A percentile compares a stretch with the other conserved stretches of the same genome.
These are phyloP conservation scores for Penicillium decumbens DNA, from an alignment of 2,329 filamentous ascomycete genomes.

Conservation along the genomic window DNA sequence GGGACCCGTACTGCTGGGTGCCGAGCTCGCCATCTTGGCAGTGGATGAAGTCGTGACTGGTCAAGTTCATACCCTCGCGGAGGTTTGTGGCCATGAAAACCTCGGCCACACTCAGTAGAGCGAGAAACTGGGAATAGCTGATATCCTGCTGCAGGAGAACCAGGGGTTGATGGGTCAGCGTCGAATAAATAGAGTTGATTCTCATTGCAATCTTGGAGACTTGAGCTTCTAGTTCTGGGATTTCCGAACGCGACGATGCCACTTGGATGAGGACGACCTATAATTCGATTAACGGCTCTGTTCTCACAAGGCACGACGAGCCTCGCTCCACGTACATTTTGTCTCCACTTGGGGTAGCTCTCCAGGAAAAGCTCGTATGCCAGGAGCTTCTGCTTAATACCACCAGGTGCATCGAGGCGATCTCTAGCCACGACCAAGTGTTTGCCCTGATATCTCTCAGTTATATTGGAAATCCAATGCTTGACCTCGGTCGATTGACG, in stretches of 20 bases:
- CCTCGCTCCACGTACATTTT: conserved; percentile 47
- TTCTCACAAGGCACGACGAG: background rate
- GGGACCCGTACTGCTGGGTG: conserved; percentile 73
- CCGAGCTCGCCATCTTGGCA: conserved; percentile 76
- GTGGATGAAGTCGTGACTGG: conserved; percentile 84
- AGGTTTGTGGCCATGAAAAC: conserved; percentile 89
- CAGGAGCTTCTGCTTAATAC: conserved; percentile 85
- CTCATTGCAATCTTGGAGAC: conserved; percentile 89
- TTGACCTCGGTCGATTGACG: conserved; percentile 67
- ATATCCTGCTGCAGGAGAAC: conserved; percentile 93
- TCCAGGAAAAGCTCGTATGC: conserved; percentile 89
- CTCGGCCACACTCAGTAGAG: conserved; percentile 80
- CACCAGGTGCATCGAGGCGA: conserved; percentile 85
- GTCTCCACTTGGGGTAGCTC: conserved; percentile 80
- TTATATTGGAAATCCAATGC: conserved; percentile 72
- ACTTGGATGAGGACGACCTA: conserved; percentile 86
- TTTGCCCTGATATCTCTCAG: conserved; percentile 78
- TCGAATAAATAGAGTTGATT: conserved; percentile 85
- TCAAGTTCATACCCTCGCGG: conserved; percentile 94
- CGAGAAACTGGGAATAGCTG: conserved; percentile 85
- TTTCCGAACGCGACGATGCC: conserved; percentile 78
- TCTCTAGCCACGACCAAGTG: conserved; percentile 87
- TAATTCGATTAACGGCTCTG: background rate
- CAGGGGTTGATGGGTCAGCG: conserved; percentile 81
- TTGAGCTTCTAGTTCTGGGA: conserved; percentile 75